phyloP scores from a whole-genome alignment of 83 land plant species.

The Larix sibirica region DNA sequence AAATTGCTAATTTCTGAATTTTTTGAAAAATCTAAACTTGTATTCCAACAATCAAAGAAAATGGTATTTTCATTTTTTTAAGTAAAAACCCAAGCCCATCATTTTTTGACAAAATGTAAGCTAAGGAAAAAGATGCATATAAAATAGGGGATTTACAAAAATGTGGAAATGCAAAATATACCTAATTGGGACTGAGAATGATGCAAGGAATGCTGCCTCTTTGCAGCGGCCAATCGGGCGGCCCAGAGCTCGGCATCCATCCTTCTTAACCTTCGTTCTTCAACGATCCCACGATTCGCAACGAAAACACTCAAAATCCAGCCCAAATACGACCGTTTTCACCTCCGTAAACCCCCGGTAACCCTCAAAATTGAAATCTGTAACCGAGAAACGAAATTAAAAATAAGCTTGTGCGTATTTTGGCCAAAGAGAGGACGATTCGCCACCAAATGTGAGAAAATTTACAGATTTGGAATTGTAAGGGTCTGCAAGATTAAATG shows the following conservation, averaged over 20 bases:
- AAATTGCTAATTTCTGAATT: background rate
- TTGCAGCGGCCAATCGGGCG: slow-evolving; percentile 19
- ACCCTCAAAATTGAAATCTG: background rate
- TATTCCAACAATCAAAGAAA: background rate
- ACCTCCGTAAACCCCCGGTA: background rate
- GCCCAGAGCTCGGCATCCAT: slow-evolving; percentile 19
- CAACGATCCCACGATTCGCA: slow-evolving; percentile 8
- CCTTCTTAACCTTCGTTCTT: background rate
- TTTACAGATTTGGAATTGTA: background rate
- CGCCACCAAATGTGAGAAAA: background rate
- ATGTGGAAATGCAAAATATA: background rate
- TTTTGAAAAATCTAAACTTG: background rate
- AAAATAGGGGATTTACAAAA: too few relatives aligned
- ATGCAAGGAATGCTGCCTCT: slow-evolving; percentile 14
- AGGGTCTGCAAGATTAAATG: too few relatives aligned
- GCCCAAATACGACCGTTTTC: background rate
- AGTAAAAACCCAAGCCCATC: too few relatives aligned
- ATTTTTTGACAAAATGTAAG: too few relatives aligned
- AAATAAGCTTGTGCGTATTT: background rate
- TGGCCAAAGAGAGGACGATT: background rate
- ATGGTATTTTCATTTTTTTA: background rate
- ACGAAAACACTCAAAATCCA: background rate
- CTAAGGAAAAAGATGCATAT: too few relatives aligned
- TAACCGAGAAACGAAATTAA: background rate
- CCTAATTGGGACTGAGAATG: slow-evolving; percentile 17